phyloP scores from a whole-genome alignment of 148 eudicot genomes.

The Spergularia marina region DNA sequence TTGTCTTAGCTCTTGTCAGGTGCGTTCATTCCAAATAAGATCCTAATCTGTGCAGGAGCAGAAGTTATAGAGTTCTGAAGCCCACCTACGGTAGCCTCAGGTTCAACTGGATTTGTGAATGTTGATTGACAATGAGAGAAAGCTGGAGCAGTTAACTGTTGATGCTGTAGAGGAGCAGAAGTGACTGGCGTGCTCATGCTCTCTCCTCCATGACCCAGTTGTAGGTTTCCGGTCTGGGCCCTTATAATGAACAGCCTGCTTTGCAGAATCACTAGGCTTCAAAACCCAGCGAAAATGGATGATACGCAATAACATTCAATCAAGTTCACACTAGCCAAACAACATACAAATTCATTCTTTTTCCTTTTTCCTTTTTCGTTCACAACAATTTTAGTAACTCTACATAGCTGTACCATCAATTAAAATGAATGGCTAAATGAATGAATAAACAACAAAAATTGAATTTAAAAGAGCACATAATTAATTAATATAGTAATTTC shows the following conservation, averaged over 20 bases:
- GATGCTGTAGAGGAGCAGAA: conserved; percentile 32
- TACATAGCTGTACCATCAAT: too few species aligned
- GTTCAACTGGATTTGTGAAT: conserved; percentile 32
- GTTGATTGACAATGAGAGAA: conserved; percentile 42
- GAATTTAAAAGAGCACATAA: too few species aligned
- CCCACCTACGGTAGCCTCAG: conserved; percentile 44
- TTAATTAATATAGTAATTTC: too few species aligned
- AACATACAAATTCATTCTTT: too few species aligned
- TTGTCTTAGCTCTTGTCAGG: conserved; percentile 87
- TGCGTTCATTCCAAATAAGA: conserved; percentile 97
- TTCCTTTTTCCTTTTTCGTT: too few species aligned
- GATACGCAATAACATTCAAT: too few species aligned
- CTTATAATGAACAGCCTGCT: conserved; percentile 34
- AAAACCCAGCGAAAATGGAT: too few species aligned
- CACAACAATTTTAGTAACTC: too few species aligned
- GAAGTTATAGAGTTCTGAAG: conserved; percentile 50
- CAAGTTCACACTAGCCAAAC: too few species aligned
- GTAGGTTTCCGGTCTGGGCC: conserved; percentile 47
- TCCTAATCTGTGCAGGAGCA: conserved; percentile 98
- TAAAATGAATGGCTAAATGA: too few species aligned
- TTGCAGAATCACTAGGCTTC: too few species aligned
- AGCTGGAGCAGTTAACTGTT: conserved; percentile 38
- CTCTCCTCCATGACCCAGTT: conserved; percentile 44
- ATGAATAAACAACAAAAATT: too few species aligned
- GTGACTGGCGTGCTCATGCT: conserved; percentile 39